A percentile compares a stretch with the other conserved stretches of the same genome.
Evolutionary conservation across 2,329 filamentous ascomycete genomes (phyloP).

Genomic region (Fusarium austroafricanum): DNA sequence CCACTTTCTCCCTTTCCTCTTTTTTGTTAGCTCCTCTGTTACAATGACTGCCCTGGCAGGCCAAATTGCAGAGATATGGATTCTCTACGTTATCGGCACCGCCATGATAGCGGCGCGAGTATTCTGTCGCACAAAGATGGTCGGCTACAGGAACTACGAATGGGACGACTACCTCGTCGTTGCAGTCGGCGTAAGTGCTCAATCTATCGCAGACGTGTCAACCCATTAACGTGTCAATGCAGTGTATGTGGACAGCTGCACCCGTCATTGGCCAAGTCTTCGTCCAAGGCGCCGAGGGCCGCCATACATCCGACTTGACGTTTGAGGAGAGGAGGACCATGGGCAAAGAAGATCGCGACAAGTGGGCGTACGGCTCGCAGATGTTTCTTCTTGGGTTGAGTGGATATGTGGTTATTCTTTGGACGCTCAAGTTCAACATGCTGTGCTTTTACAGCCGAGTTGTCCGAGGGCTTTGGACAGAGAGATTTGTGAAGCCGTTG

Average conservation of each 20-base stretch:
- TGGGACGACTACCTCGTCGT: slow-evolving; percentile 51
- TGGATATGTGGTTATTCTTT: slow-evolving; percentile 52
- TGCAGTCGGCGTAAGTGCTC: slow-evolving; percentile 5
- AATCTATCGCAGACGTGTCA: background rate
- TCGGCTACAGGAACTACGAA: slow-evolving; percentile 48
- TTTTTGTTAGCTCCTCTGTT: background rate
- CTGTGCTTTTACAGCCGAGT: slow-evolving; percentile 54
- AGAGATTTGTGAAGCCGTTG: slow-evolving; percentile 51
- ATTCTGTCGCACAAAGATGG: slow-evolving; percentile 50
- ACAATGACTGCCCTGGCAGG: slow-evolving; percentile 1
- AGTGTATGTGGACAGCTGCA: slow-evolving; percentile 38
- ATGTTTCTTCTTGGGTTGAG: slow-evolving; percentile 52
- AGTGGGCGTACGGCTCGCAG: slow-evolving; percentile 50
- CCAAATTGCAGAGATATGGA: slow-evolving; percentile 52
- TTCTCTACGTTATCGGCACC: slow-evolving; percentile 50
- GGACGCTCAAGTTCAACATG: slow-evolving; percentile 57
- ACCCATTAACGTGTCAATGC: background rate
- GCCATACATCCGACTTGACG: slow-evolving; percentile 47
- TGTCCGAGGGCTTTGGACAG: slow-evolving; percentile 50
- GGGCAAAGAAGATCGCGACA: slow-evolving; percentile 41
- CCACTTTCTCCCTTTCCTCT: background rate
- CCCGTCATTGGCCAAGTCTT: slow-evolving; percentile 44
- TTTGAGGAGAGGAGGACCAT: slow-evolving; percentile 49
- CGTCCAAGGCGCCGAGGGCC: slow-evolving; percentile 45
- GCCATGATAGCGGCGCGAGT: slow-evolving; percentile 48